phyloP scores from a whole-genome alignment of 2,329 filamentous ascomycete species.

The Geosmithia putterillii region DNA sequence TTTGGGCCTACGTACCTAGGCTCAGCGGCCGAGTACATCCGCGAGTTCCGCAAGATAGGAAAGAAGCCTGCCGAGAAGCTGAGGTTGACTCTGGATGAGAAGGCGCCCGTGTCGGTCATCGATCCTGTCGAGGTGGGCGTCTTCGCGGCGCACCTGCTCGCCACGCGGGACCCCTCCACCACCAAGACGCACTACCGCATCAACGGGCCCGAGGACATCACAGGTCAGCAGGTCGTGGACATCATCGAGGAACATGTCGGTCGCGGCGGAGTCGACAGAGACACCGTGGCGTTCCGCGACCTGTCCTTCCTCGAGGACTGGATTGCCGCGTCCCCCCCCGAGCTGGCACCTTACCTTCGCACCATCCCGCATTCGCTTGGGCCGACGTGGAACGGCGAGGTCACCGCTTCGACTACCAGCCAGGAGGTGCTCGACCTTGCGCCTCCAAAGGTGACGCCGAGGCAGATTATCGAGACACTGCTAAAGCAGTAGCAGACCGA shows the following conservation, averaged over 20 bases:
- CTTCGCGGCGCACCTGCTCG: constrained; percentile 20
- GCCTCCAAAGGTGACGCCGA: constrained; percentile 15
- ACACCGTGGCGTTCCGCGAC: constrained; percentile 18
- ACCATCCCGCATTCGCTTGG: constrained; percentile 13
- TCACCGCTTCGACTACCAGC: constrained; percentile 11
- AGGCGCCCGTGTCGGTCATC: constrained; percentile 16
- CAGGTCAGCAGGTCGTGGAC: constrained; percentile 17
- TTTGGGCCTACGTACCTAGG: constrained; percentile 7
- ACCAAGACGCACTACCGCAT: constrained; percentile 21
- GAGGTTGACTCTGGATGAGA: constrained; percentile 11
- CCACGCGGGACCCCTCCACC: constrained; percentile 8
- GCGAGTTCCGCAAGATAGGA: constrained; percentile 15
- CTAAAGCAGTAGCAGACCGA: too few relatives aligned
- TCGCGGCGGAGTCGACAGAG: constrained; percentile 11
- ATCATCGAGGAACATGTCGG: constrained; percentile 20
- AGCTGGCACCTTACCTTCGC: constrained; percentile 13
- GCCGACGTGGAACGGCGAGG: constrained; percentile 18
- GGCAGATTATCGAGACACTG: too few relatives aligned
- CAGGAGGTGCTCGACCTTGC: constrained; percentile 15
- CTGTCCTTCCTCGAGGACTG: constrained; percentile 13
- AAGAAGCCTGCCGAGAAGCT: constrained; percentile 13
- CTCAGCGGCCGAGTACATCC: constrained; percentile 15
- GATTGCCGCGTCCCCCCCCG: constrained; percentile 6
- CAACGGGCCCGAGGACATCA: constrained; percentile 25
- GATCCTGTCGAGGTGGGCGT: constrained; percentile 19